Percentiles rank a stretch among this genome's conserved stretches.
Evolutionary conservation across 2,329 filamentous ascomycete genomes (phyloP).

Genomic region (Alternaria novae-zelandiae): DNA sequence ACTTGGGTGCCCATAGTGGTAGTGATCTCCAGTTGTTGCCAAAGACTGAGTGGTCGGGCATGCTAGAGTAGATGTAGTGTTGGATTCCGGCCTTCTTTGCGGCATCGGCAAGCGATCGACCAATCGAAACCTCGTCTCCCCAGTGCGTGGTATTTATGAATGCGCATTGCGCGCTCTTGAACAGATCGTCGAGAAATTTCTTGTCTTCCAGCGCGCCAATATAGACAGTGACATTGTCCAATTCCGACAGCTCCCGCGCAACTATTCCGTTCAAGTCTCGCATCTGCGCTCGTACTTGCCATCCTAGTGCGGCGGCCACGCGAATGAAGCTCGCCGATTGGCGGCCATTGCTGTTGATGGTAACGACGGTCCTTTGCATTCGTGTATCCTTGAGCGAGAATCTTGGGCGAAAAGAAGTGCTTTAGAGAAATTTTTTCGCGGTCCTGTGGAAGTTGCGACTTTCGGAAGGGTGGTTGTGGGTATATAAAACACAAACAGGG

Average conservation of each 20-base stretch:
- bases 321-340: conserved; percentile 95
- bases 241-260: conserved; percentile 79
- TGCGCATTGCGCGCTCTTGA: conserved; percentile 82
- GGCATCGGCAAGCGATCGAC: conserved; percentile 85
- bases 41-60: conserved; percentile 91
- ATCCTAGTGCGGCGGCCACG: conserved; percentile 91
- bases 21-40: conserved; percentile 78
- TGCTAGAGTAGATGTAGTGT: conserved; percentile 95
- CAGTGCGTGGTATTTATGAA: conserved; percentile 99
- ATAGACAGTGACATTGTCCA: conserved; percentile 80
- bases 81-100: conserved; percentile 83
- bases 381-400: conserved; percentile 23
- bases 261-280: conserved; percentile 86
- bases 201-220: conserved; percentile 73
- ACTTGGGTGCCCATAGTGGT: conserved; percentile 91
- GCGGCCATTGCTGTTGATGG: conserved; percentile 94
- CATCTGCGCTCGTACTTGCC: conserved; percentile 90
- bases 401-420: neutral
- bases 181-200: conserved; percentile 77
- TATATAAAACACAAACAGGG: conserved; percentile 33
- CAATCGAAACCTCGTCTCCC: conserved; percentile 90
- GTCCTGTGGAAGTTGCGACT: neutral
- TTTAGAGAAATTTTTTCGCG: neutral
- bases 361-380: conserved; percentile 73
- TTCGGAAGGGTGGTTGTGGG: conserved; percentile 13